These are phyloP conservation scores for Golubevia sp. DNA, from an alignment of 1,284 basidiomycete species.

Conservation along the genomic window DNA sequence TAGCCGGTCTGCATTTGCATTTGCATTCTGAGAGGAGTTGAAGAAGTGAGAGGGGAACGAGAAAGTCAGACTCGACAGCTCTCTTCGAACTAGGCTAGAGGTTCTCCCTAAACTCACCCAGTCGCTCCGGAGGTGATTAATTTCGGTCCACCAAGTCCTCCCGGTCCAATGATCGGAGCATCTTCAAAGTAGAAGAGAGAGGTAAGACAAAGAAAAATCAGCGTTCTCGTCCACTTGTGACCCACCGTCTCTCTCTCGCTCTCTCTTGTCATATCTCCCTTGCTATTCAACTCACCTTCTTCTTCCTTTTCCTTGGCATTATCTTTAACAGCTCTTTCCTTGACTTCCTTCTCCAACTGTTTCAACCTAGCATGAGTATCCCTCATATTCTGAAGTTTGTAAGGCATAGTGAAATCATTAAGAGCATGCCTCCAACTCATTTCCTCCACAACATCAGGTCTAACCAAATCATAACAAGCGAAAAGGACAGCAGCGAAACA, in stretches of 20 bases:
- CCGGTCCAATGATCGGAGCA: slow-evolving; percentile 30
- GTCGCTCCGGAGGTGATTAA: slow-evolving; percentile 33
- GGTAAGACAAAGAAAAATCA: slow-evolving; percentile 1
- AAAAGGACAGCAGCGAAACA: slow-evolving; percentile 90
- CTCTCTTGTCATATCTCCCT: neutral
- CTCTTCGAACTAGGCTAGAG: too few species aligned
- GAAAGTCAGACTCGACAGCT: too few species aligned
- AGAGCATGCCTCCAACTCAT: slow-evolving; percentile 92
- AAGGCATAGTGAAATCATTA: slow-evolving; percentile 95
- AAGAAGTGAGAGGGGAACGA: too few species aligned
- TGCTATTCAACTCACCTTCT: slow-evolving; percentile 55
- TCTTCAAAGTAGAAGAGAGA: slow-evolving; percentile 11
- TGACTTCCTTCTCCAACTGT: slow-evolving; percentile 80
- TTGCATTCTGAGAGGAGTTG: too few species aligned
- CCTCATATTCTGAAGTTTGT: slow-evolving; percentile 83
- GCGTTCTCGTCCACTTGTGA: slow-evolving; percentile 2
- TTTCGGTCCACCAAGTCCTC: slow-evolving; percentile 22
- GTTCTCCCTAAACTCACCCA: slow-evolving; percentile 5
- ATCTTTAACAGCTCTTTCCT: slow-evolving; percentile 74
- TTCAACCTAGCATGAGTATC: slow-evolving; percentile 26
- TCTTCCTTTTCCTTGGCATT: slow-evolving; percentile 83
- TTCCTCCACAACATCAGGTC: slow-evolving; percentile 90
- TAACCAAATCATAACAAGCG: slow-evolving; percentile 87
- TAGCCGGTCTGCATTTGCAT: too few species aligned
- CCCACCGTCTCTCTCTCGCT: neutral